These are phyloP conservation scores for Phytophthora pinifolia DNA, from an alignment of 352 stramenopile genomes.

Conservation along the genomic window DNA sequence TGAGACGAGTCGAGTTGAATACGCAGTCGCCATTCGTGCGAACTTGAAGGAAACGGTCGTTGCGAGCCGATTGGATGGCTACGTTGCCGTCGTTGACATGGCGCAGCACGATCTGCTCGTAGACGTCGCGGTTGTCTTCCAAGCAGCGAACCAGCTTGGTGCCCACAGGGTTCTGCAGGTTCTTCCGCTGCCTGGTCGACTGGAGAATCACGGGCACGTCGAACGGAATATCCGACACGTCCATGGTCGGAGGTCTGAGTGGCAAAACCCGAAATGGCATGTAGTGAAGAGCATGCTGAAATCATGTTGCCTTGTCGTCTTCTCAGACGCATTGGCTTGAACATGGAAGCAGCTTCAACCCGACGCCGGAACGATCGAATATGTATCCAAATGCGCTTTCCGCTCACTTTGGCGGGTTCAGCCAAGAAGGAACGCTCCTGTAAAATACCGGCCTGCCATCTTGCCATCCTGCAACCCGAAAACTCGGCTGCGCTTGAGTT, in stretches of 20 bases:
- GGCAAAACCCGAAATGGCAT: slow-evolving; percentile 1
- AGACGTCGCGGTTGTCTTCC: slow-evolving; percentile 10
- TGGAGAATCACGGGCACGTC: slow-evolving; percentile 24
- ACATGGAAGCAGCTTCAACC: too few species aligned
- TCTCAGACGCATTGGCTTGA: too few species aligned
- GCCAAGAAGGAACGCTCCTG: too few species aligned
- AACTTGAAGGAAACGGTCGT: slow-evolving; percentile 19
- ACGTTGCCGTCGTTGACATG: slow-evolving; percentile 23
- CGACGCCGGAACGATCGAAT: too few species aligned
- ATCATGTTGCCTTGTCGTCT: too few species aligned
- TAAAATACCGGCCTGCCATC: too few species aligned
- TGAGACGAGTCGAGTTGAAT: slow-evolving; percentile 17
- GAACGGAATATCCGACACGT: slow-evolving; percentile 22
- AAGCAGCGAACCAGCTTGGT: slow-evolving; percentile 9
- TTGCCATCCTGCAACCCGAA: too few species aligned
- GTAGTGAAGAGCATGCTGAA: too few species aligned
- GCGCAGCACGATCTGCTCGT: slow-evolving; percentile 27
- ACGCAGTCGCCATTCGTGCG: slow-evolving; percentile 15
- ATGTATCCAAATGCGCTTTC: too few species aligned
- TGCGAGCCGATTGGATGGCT: slow-evolving; percentile 24
- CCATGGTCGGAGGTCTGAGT: neutral
- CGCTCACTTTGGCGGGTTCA: too few species aligned
- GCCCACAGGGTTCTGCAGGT: slow-evolving; percentile 24
- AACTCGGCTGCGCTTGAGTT: too few species aligned
- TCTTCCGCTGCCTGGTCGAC: slow-evolving; percentile 15